phyloP scores from a whole-genome alignment of 139 green algal genomes.

The Dunaliella primolecta region DNA sequence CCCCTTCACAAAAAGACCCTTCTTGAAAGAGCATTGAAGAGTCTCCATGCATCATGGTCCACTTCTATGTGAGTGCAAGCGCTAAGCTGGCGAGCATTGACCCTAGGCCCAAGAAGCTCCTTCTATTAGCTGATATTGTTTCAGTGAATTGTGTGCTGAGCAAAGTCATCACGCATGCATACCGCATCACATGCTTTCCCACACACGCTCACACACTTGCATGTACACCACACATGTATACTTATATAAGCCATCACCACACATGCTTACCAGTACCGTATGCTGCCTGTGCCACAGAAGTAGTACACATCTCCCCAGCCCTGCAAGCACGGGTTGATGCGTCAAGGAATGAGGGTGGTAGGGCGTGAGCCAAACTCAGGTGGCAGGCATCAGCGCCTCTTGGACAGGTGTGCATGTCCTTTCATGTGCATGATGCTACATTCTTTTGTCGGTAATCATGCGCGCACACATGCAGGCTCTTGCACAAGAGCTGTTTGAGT shows the following conservation, averaged over 20 bases:
- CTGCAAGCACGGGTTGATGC: neutral
- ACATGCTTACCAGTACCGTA: constrained; percentile 55
- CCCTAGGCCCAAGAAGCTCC: too few relatives aligned
- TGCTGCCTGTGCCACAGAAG: constrained; percentile 61
- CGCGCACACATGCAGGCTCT: neutral
- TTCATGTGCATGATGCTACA: neutral
- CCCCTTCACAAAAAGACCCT: neutral
- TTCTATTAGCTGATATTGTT: too few relatives aligned
- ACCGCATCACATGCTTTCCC: neutral
- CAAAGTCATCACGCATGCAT: too few relatives aligned
- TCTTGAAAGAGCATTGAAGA: neutral
- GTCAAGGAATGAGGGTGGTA: too few relatives aligned
- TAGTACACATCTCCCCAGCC: constrained; percentile 73
- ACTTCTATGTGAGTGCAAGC: too few relatives aligned
- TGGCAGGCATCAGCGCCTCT: too few relatives aligned
- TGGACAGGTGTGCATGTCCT: neutral
- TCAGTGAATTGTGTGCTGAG: too few relatives aligned
- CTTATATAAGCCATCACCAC: neutral
- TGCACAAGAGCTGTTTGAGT: too few relatives aligned
- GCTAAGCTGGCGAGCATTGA: too few relatives aligned
- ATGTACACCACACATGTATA: neutral
- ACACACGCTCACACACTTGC: neutral
- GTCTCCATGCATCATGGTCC: too few relatives aligned
- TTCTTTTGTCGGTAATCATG: too few relatives aligned
- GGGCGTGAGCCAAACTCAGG: too few relatives aligned